These are phyloP conservation scores for Calamus simplicifolius DNA, from an alignment of 176 grass and related monocot species.

Conservation along the genomic window DNA sequence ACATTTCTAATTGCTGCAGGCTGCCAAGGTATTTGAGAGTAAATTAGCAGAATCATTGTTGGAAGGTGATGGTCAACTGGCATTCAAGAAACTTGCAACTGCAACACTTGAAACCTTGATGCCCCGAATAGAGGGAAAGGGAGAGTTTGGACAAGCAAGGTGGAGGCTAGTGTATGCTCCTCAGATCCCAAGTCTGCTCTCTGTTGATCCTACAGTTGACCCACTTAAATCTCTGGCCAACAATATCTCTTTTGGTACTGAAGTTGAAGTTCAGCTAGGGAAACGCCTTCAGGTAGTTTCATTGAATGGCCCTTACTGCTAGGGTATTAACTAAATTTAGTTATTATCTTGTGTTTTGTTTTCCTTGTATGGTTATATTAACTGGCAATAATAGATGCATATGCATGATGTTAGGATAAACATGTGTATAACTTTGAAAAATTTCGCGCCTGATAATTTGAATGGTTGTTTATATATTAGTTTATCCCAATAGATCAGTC, in stretches of 20 bases:
- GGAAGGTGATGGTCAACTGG: slow-evolving; percentile 87
- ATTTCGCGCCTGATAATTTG: too few relatives aligned
- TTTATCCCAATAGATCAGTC: not conserved
- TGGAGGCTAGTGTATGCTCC: slow-evolving; percentile 95
- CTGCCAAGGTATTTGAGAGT: slow-evolving; percentile 87
- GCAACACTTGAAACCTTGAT: slow-evolving; percentile 91
- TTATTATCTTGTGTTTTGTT: too few relatives aligned
- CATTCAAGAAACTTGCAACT: slow-evolving; percentile 96
- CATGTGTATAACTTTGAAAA: too few relatives aligned
- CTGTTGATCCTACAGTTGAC: slow-evolving; percentile 83
- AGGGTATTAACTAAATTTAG: too few relatives aligned
- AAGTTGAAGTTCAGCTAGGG: slow-evolving; percentile 91
- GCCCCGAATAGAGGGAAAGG: slow-evolving; percentile 96
- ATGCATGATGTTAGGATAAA: too few relatives aligned
- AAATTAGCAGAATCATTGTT: slow-evolving; percentile 86
- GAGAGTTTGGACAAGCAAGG: slow-evolving; percentile 88
- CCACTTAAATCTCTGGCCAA: slow-evolving; percentile 97
- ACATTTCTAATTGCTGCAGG: slow-evolving; percentile 23
- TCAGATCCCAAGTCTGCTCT: slow-evolving; percentile 81
- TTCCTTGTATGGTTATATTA: too few relatives aligned
- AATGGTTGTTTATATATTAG: too few relatives aligned
- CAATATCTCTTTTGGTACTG: slow-evolving; percentile 89
- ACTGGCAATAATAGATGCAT: too few relatives aligned
- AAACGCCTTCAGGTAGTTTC: slow-evolving; percentile 72
- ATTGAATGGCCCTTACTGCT: too few relatives aligned